These are phyloP conservation scores for Xylaria sp. DNA, from an alignment of 2,329 filamentous ascomycete species.

Conservation along the genomic window DNA sequence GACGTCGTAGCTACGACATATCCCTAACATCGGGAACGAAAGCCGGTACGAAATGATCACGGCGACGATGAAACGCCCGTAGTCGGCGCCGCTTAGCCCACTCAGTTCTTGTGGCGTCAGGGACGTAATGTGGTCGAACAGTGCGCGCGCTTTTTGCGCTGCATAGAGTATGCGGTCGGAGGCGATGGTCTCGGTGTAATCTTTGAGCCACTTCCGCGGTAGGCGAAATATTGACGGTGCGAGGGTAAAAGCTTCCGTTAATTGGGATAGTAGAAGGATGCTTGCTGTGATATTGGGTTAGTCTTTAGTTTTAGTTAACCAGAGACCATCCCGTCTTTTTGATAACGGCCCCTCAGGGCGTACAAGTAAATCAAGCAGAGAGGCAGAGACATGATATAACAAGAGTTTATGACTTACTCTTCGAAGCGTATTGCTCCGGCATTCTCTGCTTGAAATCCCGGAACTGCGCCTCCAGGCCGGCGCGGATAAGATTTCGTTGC, in stretches of 20 bases:
- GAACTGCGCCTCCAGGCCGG: slow-evolving; percentile 59
- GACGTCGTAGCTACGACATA: slow-evolving; percentile 51
- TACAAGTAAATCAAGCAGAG: slow-evolving; percentile 27
- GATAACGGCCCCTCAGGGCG: background rate
- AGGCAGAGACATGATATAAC: background rate
- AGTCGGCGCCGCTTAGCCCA: slow-evolving; percentile 55
- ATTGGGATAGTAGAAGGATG: slow-evolving; percentile 50
- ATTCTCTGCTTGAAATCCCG: slow-evolving; percentile 54
- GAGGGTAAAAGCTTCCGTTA: slow-evolving; percentile 54
- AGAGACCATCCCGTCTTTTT: background rate
- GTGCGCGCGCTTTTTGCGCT: slow-evolving; percentile 42
- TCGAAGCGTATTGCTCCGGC: slow-evolving; percentile 44
- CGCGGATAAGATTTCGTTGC: slow-evolving; percentile 57
- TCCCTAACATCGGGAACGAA: slow-evolving; percentile 57
- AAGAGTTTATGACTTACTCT: slow-evolving; percentile 36
- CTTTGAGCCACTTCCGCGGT: slow-evolving; percentile 5
- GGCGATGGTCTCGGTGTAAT: slow-evolving; percentile 36
- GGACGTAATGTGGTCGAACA: slow-evolving; percentile 49
- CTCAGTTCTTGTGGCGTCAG: slow-evolving; percentile 46
- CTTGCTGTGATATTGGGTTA: slow-evolving; percentile 43
- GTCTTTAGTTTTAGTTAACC: background rate
- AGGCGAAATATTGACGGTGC: slow-evolving; percentile 51
- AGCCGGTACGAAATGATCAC: slow-evolving; percentile 58
- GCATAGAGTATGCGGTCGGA: slow-evolving; percentile 37
- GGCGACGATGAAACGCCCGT: slow-evolving; percentile 54